Percentiles rank a stretch among this genome's conserved stretches.
phyloP scores from a whole-genome alignment of 257 asterid genomes.

The Misopates orontium region DNA sequence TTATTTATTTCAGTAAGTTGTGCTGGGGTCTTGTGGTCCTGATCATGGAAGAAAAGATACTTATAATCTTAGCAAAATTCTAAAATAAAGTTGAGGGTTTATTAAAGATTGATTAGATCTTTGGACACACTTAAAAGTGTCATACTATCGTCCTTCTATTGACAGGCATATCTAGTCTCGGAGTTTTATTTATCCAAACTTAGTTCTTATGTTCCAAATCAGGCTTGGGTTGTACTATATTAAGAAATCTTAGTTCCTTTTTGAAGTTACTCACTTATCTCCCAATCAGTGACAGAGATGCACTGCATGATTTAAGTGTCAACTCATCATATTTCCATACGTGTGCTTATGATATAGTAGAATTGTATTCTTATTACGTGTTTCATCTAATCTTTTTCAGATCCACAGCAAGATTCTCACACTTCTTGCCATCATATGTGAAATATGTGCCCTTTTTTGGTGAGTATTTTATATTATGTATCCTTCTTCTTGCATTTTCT shows the following conservation, averaged over 20 bases:
- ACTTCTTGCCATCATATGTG: slow-evolving; percentile 74
- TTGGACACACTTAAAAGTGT: background rate
- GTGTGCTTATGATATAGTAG: background rate
- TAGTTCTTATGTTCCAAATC: no score
- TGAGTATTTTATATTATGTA: slow-evolving; percentile 44
- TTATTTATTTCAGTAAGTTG: no score
- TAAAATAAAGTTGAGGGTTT: background rate
- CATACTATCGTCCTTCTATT: background rate
- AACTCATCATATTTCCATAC: background rate
- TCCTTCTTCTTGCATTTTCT: slow-evolving; percentile 23
- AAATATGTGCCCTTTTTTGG: slow-evolving; percentile 91
- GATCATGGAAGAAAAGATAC: background rate
- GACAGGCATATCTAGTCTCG: background rate
- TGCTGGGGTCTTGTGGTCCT: background rate
- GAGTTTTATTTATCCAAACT: background rate
- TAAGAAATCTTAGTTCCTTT: background rate
- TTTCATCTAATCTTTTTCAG: slow-evolving; percentile 51
- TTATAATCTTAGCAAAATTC: background rate
- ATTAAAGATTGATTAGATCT: background rate
- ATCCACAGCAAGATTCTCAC: slow-evolving; percentile 89
- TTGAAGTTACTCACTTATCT: background rate
- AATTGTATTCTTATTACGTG: background rate
- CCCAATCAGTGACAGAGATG: background rate
- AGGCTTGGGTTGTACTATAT: no score
- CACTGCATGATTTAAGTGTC: background rate